Evolutionary conservation across 257 asterid species (phyloP), one percentile per base, ranked within the genome.

Genomic region (Solanum chaucha): DNA sequence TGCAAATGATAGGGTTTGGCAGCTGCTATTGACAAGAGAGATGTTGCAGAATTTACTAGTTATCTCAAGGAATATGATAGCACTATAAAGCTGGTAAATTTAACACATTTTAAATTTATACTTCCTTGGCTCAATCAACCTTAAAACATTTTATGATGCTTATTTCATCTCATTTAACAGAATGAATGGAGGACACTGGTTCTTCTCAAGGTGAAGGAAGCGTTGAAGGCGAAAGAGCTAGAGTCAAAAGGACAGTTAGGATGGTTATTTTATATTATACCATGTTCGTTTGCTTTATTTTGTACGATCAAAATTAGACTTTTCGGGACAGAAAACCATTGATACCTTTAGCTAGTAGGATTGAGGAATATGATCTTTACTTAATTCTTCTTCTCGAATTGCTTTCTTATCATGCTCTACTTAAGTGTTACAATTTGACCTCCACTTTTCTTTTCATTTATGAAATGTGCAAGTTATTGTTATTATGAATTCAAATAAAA

Each of bases 41-140:
- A 97, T 90, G 88, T 95, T 87, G 96, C 91, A 64, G 94, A 93
- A 91, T 97, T 95, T 86, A 95, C 98, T 48, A 95, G 89, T 88
- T 98, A 95, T 90, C 95, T 97, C 86, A 97, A 94, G 94, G 96
- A 95, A 89, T 95, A 91, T 75, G 99, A 97, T 89, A 95, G 98
- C 90, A 95, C 93, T 96, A 93, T 95, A 80, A 95, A 92, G 72
- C 96, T 93, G 95, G 98, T 96, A 94, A 91, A 74, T 84, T 44
- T 15, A 68, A 83, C 58, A 12, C 58, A 46, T 51, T 51, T 51
- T 51, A 24, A n/a, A 22, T n/a, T 61, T 17, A 5, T 64, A 9
- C 17, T 64, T 24, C 0, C 6, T n/a, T 64, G 17, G 32, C 34
- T 64, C 71, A 8, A 24, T 64, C 32, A 64, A 64, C 17, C 3